A percentile compares a stretch with the other conserved stretches of the same genome.
Conservation (phyloP, 2,329 filamentous ascomycete genomes). For the Penicillium occitanis region DNA sequence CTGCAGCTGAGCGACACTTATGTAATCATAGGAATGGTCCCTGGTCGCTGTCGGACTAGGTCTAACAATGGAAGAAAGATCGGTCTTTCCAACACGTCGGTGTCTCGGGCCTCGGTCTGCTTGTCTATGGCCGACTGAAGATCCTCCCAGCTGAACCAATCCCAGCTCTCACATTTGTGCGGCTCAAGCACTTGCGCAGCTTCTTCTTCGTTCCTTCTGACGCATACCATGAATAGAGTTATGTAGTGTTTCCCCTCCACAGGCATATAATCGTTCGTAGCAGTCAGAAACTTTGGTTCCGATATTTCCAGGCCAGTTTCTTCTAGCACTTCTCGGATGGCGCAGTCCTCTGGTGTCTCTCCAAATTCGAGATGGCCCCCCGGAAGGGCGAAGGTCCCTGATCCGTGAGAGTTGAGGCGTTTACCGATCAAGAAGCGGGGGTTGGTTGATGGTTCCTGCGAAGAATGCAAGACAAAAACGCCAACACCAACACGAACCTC, state of each 20-base stretch:
- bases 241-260: constrained; percentile 68
- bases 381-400: constrained; percentile 65
- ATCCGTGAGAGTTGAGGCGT: constrained; percentile 20
- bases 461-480: constrained; percentile 46
- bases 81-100: constrained; percentile 28
- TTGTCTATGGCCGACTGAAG: constrained; percentile 40
- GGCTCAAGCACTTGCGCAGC: constrained; percentile 57
- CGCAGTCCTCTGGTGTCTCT: constrained; percentile 63
- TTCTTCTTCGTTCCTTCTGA: constrained; percentile 48
- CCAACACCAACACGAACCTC: constrained; percentile 48
- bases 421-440: constrained; percentile 22
- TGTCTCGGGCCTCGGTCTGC: constrained; percentile 33
- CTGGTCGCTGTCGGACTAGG: constrained; percentile 44
- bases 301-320: constrained; percentile 65
- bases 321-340: constrained; percentile 66
- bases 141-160: constrained; percentile 54
- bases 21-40: constrained; percentile 28
- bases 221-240: constrained; percentile 66
- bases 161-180: constrained; percentile 57
- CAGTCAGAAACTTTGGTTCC: constrained; percentile 55
- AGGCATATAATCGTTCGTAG: constrained; percentile 67
- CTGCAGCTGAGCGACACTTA: not conserved
- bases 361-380: constrained; percentile 73
- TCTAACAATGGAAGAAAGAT: constrained; percentile 53
- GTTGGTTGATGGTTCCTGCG: constrained; percentile 44